Evolutionary conservation across 257 asterid genomes (phyloP).

Genomic region (Avicennia marina): DNA sequence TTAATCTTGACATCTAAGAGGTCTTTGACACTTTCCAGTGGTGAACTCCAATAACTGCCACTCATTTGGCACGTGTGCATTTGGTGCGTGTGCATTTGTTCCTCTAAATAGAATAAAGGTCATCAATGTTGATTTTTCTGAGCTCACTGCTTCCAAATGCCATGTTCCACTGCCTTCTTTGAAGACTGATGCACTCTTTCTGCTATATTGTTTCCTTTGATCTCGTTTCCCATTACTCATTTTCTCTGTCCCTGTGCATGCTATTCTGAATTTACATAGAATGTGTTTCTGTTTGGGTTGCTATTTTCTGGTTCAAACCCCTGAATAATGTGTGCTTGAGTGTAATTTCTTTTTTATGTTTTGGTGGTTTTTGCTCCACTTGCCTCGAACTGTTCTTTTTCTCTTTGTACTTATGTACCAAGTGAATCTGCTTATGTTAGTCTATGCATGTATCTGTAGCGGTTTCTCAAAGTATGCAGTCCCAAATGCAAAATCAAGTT

Average conservation of each 20-base stretch:
- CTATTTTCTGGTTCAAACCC: slow-evolving; percentile 2
- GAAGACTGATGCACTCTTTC: background rate
- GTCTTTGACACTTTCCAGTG: too few relatives aligned
- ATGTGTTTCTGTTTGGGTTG: too few relatives aligned
- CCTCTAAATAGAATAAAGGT: background rate
- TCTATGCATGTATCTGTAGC: slow-evolving; percentile 16
- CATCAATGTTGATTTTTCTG: slow-evolving; percentile 2
- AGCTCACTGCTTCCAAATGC: slow-evolving; percentile 1
- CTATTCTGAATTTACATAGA: too few relatives aligned
- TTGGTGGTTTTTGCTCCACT: background rate
- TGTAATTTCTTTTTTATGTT: background rate
- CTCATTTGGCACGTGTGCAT: too few relatives aligned
- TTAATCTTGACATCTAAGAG: too few relatives aligned
- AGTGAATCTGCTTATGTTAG: slow-evolving; percentile 10
- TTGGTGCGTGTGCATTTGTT: slow-evolving; percentile 9
- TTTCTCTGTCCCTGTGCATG: background rate
- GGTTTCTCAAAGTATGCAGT: slow-evolving; percentile 70
- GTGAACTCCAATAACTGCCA: too few relatives aligned
- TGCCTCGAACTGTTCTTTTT: slow-evolving; percentile 13
- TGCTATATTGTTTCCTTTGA: background rate
- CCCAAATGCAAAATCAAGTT: slow-evolving; percentile 79
- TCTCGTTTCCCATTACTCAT: background rate
- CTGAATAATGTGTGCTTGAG: background rate
- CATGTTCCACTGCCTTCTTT: background rate
- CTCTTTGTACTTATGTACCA: background rate